Evolutionary conservation across 2,329 filamentous ascomycete species (phyloP).

Genomic region (Pestalotiopsis sp.): DNA sequence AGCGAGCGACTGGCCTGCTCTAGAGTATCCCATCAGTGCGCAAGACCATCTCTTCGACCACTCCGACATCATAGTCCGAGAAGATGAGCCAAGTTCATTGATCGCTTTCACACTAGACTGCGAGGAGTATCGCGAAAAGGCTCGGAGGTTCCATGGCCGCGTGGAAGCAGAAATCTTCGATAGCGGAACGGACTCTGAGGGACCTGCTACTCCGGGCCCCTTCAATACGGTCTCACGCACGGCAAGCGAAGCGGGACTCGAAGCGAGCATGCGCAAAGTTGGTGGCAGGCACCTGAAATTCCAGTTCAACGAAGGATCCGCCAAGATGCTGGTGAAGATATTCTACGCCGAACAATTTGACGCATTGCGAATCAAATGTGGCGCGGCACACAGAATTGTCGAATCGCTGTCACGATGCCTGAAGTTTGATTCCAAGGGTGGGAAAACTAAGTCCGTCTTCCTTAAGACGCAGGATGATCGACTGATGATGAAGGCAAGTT

Average conservation of each 20-base stretch:
- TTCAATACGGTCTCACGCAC: conserved; percentile 27
- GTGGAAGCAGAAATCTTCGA: conserved; percentile 20
- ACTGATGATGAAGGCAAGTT: conserved; percentile 74
- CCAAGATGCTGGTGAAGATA: conserved; percentile 95
- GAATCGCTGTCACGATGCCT: conserved; percentile 93
- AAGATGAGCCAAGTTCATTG: conserved; percentile 95
- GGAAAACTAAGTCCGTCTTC: conserved; percentile 97
- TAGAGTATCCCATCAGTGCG: conserved; percentile 87
- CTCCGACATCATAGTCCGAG: conserved; percentile 93
- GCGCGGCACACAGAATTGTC: conserved; percentile 88
- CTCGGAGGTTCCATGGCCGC: conserved; percentile 46
- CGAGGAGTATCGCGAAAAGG: conserved; percentile 80
- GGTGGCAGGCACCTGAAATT: conserved; percentile 95
- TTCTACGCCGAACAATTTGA: conserved; percentile 99
- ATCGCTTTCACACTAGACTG: conserved; percentile 91
- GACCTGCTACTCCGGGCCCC: conserved; percentile 26
- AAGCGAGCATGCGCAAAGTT: conserved; percentile 79
- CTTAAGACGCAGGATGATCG: conserved; percentile 94
- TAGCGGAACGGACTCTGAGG: conserved; percentile 27
- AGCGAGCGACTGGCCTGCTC: conserved; percentile 86
- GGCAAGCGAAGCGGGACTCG: conserved; percentile 67
- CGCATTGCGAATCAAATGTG: conserved; percentile 87
- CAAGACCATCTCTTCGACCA: conserved; percentile 96
- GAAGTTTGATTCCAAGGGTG: conserved; percentile 97
- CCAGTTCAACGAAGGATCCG: conserved; percentile 90